Base-by-base conservation (phyloP, 148 eudicot species). In the Talinum fruticosum region DNA sequence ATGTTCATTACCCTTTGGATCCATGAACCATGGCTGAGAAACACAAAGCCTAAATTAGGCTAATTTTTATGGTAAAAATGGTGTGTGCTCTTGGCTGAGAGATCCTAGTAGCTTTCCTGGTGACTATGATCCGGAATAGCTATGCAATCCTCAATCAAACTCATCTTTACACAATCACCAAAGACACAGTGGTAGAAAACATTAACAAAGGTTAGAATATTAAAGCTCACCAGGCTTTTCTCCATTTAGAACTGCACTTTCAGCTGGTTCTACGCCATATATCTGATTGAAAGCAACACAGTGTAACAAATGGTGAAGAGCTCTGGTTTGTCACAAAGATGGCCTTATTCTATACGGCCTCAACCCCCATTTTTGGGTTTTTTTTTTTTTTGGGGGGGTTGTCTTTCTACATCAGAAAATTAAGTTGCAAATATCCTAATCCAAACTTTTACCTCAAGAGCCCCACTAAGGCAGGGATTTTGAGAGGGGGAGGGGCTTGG, bases 171-270 rank as follows among this genome's bases (percentile, higher is more conserved):
- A 24, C 5, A 23, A 15, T 51, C 37, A 69, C 32, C 66, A 7
- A 23, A 19, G 30, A 61, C 6, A 26, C 66, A 61, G 24, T n/a
- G 66, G 66, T 26, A 62, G 44, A 30, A 37, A 32, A 41, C 13
- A 76, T 30, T 6, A 57, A 37, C 51, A 37, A 28, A 36, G 36
- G 2, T 35, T n/a, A 21, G 21, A 61, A 18, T 34, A 8, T 69
- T 37, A 12, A 28, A 81, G 67, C 90, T 88, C 74, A 92, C 97
- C 97, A 6, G 96, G 81, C 51, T 84, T 68, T 81, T 92, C 93
- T 76, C 98, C 98, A 82, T 88, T 92, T 30, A 95, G 79, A 80
- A 95, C 83, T 14, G 97, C 86, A 80, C 97, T 90, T 82, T 92
- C 97, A 80, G 89, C 59, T 76, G 97, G 97, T 79, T 95, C 98